phyloP scores from a whole-genome alignment of 2,329 filamentous ascomycete species.

The Zarea fungicola region DNA sequence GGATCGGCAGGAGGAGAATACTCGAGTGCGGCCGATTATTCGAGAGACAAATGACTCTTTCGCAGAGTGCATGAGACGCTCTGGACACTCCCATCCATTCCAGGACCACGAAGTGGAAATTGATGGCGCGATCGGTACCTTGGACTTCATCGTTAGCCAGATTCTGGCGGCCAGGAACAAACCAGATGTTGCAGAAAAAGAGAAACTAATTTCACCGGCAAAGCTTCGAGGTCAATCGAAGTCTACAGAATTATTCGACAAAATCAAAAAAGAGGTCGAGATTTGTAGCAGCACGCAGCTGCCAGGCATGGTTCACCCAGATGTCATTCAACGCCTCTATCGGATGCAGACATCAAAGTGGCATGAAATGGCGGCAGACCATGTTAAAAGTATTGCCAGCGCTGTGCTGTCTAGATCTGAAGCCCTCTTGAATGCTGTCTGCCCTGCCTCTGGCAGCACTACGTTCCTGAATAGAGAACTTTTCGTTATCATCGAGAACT shows the following conservation, averaged over 20 bases:
- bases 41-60: conserved; percentile 20
- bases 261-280: conserved; percentile 18
- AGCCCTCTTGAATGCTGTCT: conserved; percentile 17
- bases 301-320: conserved; percentile 27
- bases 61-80: conserved; percentile 20
- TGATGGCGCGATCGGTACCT: too few species aligned
- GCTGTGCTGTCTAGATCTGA: conserved; percentile 16
- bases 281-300: conserved; percentile 27
- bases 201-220: too few species aligned
- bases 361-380: conserved; percentile 20
- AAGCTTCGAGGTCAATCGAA: too few species aligned
- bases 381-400: conserved; percentile 20
- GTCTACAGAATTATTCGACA: not conserved
- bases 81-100: conserved; percentile 18
- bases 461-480: conserved; percentile 18
- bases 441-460: conserved; percentile 12
- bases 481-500: not conserved
- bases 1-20: conserved; percentile 11
- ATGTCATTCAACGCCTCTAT: conserved; percentile 26
- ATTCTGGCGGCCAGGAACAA: too few species aligned
- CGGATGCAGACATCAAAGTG: conserved; percentile 27
- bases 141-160: too few species aligned
- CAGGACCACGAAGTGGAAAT: not conserved
- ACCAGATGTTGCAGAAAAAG: too few species aligned
- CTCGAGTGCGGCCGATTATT: conserved; percentile 24